Evolutionary conservation across 306 rosid species (phyloP).

Genomic region (Begonia masoniana): DNA sequence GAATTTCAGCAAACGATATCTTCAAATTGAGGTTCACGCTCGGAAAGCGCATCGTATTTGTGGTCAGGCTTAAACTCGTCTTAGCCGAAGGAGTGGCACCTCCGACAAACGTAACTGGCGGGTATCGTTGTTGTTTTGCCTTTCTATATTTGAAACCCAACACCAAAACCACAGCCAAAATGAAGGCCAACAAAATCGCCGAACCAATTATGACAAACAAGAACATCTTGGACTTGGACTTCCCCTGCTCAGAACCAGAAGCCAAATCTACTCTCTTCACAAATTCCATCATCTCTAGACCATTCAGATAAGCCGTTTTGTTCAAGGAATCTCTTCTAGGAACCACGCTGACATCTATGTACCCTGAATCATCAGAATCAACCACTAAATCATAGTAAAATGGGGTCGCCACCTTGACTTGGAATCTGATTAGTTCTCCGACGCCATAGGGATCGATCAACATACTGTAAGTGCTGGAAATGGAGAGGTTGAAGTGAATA

Average conservation of each 20-base stretch:
- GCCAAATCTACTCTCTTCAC: not conserved
- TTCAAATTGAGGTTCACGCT: conserved; percentile 28
- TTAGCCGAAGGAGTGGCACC: conserved; percentile 20
- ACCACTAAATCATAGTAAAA: conserved; percentile 24
- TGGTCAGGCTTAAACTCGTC: not conserved
- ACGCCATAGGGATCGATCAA: not conserved
- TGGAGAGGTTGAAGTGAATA: not conserved
- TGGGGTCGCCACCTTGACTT: conserved; percentile 1
- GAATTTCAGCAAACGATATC: conserved; percentile 25
- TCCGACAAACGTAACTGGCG: conserved; percentile 13
- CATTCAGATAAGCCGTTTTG: conserved; percentile 19
- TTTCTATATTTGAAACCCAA: conserved; percentile 17
- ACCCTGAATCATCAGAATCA: conserved; percentile 17
- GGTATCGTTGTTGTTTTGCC: conserved; percentile 1
- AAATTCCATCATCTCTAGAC: conserved; percentile 32
- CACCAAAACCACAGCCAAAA: conserved; percentile 1
- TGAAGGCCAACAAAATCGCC: conserved; percentile 4
- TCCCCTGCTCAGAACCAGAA: not conserved
- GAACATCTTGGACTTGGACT: not conserved
- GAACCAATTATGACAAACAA: conserved; percentile 14
- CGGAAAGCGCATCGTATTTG: conserved; percentile 15
- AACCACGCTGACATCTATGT: conserved; percentile 4
- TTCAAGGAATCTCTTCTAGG: not conserved
- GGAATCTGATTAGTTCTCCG: too few relatives aligned
- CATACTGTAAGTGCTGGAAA: not conserved